These are phyloP conservation scores for Bullera alba DNA, from an alignment of 768 basidiomycete genomes.

Conservation along the genomic window DNA sequence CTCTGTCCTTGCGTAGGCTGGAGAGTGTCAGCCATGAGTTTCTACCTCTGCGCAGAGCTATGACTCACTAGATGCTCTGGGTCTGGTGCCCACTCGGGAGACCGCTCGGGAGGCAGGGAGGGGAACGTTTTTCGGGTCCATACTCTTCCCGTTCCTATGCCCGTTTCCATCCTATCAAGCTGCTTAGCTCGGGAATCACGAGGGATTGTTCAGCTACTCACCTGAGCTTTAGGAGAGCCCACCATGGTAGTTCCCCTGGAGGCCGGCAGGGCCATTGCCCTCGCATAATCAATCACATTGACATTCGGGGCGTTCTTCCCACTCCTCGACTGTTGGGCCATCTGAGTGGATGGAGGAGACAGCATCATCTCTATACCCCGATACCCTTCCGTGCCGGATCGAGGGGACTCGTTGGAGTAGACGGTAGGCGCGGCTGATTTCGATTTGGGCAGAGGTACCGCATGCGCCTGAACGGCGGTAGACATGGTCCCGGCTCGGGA, in stretches of 20 bases:
- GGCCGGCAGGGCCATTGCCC: conserved; percentile 23
- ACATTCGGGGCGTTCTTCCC: conserved; percentile 4
- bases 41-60: conserved; percentile 5
- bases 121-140: conserved; percentile 16
- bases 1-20: conserved; percentile 33
- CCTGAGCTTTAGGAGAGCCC: neutral
- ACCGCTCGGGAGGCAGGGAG: conserved; percentile 25
- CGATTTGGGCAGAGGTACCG: neutral
- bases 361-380: neutral
- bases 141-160: neutral
- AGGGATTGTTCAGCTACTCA: neutral
- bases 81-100: conserved; percentile 14
- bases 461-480: neutral
- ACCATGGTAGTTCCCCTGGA: conserved; percentile 25
- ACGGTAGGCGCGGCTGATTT: neutral
- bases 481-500: neutral
- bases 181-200: neutral
- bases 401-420: neutral
- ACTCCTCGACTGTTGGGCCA: neutral
- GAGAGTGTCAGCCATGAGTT: neutral
- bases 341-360: neutral
- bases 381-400: neutral
- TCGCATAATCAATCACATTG: conserved; percentile 27
- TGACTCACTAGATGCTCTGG: conserved; percentile 7
- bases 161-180: conserved; percentile 3